These are phyloP conservation scores for Euphorbia pulcherrima DNA, from an alignment of 345 rosid genomes.

Conservation along the genomic window DNA sequence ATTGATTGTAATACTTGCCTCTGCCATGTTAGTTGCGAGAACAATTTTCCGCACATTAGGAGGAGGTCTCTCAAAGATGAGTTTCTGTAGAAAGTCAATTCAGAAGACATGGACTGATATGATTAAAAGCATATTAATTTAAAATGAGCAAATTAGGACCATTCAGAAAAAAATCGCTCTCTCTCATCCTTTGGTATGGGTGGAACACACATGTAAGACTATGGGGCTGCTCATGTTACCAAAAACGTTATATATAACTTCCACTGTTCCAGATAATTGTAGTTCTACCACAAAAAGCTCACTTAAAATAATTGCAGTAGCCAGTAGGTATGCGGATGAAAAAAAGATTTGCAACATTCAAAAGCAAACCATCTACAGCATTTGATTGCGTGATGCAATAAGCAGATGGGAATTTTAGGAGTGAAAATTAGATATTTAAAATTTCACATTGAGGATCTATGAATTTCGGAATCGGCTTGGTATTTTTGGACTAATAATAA, in stretches of 20 bases:
- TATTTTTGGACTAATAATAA: neutral
- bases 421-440: neutral
- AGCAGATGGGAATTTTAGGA: neutral
- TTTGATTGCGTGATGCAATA: neutral
- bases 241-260: neutral
- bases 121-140: neutral
- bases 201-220: neutral
- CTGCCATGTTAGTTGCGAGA: slow-evolving; percentile 98
- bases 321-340: neutral
- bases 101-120: slow-evolving; percentile 13
- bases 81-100: slow-evolving; percentile 50
- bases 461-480: neutral
- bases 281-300: neutral
- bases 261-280: neutral
- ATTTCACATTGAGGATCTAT: neutral
- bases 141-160: neutral
- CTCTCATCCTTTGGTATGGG: neutral
- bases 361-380: neutral
- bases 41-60: slow-evolving; percentile 78
- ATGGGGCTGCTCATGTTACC: neutral
- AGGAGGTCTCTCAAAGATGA: slow-evolving; percentile 80
- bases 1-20: slow-evolving; percentile 94
- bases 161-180: neutral
- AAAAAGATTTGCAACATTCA: neutral
- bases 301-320: neutral